phyloP scores from a whole-genome alignment of 2,329 filamentous ascomycete genomes.

The Zasmidium citrigriseum region DNA sequence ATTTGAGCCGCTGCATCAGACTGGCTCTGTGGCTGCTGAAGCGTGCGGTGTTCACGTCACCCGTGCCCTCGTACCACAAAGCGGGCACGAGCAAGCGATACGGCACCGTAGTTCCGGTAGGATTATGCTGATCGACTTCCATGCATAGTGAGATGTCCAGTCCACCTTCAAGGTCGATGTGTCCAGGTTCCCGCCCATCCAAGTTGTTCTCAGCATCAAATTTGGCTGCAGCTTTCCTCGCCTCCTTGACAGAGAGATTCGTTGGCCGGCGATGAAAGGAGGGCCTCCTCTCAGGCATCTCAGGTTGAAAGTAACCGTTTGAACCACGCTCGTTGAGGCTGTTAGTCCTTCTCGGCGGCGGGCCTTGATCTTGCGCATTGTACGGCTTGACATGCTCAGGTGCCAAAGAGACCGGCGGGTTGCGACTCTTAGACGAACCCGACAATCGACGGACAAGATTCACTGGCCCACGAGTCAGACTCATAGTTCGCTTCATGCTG shows the following conservation, averaged over 20 bases:
- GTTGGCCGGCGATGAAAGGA: constrained; percentile 49
- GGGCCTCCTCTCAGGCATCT: constrained; percentile 18
- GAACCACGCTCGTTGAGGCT: constrained; percentile 22
- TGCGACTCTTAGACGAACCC: constrained; percentile 29
- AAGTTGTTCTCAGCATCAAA: constrained; percentile 59
- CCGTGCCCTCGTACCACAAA: constrained; percentile 52
- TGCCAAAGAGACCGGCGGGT: constrained; percentile 12
- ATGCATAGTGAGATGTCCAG: constrained; percentile 87
- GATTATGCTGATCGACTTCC: constrained; percentile 82
- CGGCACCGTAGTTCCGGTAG: constrained; percentile 81
- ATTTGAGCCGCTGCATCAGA: constrained; percentile 23
- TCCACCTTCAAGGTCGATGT: constrained; percentile 76
- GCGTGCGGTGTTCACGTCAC: constrained; percentile 29
- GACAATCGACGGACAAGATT: constrained; percentile 46
- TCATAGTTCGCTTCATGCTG: constrained; percentile 35
- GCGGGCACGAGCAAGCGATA: constrained; percentile 85
- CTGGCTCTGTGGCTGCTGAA: constrained; percentile 22
- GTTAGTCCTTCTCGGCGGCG: constrained; percentile 20
- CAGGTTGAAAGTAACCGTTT: not conserved
- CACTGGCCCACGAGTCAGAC: constrained; percentile 37
- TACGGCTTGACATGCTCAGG: constrained; percentile 23
- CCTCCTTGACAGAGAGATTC: constrained; percentile 42
- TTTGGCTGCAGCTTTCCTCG: constrained; percentile 33
- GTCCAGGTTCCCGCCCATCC: constrained; percentile 55
- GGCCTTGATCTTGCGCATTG: constrained; percentile 13